phyloP scores from a whole-genome alignment of 2,329 filamentous ascomycete genomes.

The Alternaria angustiovoidea region DNA sequence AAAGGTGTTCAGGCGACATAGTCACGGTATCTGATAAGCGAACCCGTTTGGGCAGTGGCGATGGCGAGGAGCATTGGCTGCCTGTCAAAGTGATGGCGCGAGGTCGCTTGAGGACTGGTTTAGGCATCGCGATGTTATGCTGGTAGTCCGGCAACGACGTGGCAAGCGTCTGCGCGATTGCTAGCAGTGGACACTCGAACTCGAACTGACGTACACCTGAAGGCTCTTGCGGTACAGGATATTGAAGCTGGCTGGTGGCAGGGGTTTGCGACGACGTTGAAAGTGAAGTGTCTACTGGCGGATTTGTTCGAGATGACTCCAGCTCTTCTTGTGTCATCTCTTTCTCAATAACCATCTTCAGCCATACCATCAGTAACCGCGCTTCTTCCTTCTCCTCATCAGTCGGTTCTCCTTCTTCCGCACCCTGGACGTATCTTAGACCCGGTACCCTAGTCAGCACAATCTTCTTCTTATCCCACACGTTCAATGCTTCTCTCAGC shows the following conservation, averaged over 20 bases:
- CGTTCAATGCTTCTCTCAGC: slow-evolving; percentile 10
- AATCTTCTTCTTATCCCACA: slow-evolving; percentile 18
- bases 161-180: not conserved
- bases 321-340: slow-evolving; percentile 4
- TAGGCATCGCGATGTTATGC: not conserved
- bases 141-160: not conserved
- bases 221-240: not conserved
- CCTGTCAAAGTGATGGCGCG: not conserved
- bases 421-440: slow-evolving; percentile 7
- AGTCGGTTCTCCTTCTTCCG: slow-evolving; percentile 13
- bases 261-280: not conserved
- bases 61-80: not conserved
- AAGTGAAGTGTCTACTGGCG: not conserved
- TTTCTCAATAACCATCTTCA: slow-evolving; percentile 7
- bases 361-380: slow-evolving; percentile 5
- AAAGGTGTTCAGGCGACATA: slow-evolving; percentile 17
- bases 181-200: not conserved
- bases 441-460: slow-evolving; percentile 20
- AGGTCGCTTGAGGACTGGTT: slow-evolving; percentile 20
- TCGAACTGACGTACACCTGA: not conserved
- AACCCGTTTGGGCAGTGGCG: slow-evolving; percentile 16
- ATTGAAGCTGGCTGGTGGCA: not conserved
- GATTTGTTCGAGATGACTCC: not conserved
- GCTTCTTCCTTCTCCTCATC: slow-evolving; percentile 15
- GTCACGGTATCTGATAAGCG: slow-evolving; percentile 13